These are phyloP conservation scores for Phylloporus arenicola DNA, from an alignment of 768 basidiomycete species.

Conservation along the genomic window DNA sequence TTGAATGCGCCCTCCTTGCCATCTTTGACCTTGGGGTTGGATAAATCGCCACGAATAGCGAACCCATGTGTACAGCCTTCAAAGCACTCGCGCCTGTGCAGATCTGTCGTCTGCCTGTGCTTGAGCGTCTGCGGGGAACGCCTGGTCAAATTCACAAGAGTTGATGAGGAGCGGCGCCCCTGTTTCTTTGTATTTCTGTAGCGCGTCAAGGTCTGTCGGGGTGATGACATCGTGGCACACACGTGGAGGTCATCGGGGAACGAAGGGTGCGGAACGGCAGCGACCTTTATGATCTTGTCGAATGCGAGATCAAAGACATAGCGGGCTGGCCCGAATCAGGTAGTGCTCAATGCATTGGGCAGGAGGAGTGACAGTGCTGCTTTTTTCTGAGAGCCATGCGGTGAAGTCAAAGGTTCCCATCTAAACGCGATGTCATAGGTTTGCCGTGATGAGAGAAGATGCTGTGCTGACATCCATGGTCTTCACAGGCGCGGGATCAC, in stretches of 20 bases:
- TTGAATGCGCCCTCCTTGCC: conserved; percentile 41
- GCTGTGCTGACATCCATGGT: too few relatives aligned
- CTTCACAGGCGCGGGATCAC: too few relatives aligned
- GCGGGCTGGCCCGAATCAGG: conserved; percentile 34
- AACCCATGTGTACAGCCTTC: conserved; percentile 51
- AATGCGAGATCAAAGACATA: conserved; percentile 61
- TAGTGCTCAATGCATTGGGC: too few relatives aligned
- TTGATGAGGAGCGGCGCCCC: conserved; percentile 46
- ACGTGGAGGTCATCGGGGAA: conserved; percentile 56
- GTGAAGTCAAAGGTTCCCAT: too few relatives aligned
- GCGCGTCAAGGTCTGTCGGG: conserved; percentile 41
- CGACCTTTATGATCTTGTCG: conserved; percentile 44
- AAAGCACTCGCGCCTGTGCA: conserved; percentile 47
- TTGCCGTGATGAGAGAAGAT: too few relatives aligned
- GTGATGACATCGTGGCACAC: conserved; percentile 1
- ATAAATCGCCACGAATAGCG: conserved; percentile 32
- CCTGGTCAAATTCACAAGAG: conserved; percentile 46
- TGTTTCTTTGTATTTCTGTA: conserved; percentile 30
- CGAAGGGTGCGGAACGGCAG: conserved; percentile 56
- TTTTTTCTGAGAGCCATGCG: too few relatives aligned
- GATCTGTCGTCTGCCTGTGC: conserved; percentile 41
- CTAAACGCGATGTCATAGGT: too few relatives aligned
- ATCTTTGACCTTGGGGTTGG: too few relatives aligned
- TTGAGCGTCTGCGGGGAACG: conserved; percentile 45
- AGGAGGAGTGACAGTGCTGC: too few relatives aligned